Evolutionary conservation across 78 protist genomes (phyloP).

Genomic region (Diacronema lutheri): DNA sequence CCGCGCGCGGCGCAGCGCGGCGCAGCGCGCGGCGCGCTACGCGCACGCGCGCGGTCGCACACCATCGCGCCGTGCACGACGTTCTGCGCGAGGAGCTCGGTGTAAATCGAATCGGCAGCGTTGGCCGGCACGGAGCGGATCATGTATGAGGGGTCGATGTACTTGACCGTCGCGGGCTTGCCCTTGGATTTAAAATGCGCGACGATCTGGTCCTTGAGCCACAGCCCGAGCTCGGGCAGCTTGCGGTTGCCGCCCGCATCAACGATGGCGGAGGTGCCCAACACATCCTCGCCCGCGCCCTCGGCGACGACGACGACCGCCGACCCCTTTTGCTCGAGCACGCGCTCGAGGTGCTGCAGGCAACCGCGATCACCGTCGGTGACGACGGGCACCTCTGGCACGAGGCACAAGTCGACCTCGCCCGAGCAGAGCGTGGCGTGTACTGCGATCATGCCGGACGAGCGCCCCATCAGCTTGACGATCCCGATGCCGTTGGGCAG

Average conservation of each 20-base stretch:
- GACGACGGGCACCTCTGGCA: conserved; percentile 54
- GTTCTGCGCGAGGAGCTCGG: conserved; percentile 32
- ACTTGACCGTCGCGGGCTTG: conserved; percentile 16
- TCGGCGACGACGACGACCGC: conserved; percentile 65
- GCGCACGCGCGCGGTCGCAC: not conserved
- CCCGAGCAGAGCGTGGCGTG: conserved; percentile 49
- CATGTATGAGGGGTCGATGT: conserved; percentile 66
- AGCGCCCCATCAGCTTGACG: conserved; percentile 75
- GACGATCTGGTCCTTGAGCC: not conserved
- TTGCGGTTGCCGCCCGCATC: conserved; percentile 45
- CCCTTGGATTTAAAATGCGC: not conserved
- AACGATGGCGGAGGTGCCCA: not conserved
- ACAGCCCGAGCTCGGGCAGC: conserved; percentile 34
- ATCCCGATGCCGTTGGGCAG: not conserved
- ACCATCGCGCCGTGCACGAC: conserved; percentile 64
- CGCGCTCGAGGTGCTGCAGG: not conserved
- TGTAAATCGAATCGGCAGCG: conserved; percentile 32
- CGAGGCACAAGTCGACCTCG: conserved; percentile 39
- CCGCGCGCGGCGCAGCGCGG: too few relatives aligned
- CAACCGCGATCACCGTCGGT: not conserved
- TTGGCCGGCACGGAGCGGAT: conserved; percentile 46
- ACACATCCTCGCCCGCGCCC: conserved; percentile 53
- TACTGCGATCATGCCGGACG: conserved; percentile 60
- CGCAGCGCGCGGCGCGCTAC: too few relatives aligned
- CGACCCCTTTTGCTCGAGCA: not conserved